A percentile compares a stretch with the other conserved stretches of the same genome.
Evolutionary conservation across 805 yeast species (phyloP).

Genomic region (Monosporozyma siamensis): DNA sequence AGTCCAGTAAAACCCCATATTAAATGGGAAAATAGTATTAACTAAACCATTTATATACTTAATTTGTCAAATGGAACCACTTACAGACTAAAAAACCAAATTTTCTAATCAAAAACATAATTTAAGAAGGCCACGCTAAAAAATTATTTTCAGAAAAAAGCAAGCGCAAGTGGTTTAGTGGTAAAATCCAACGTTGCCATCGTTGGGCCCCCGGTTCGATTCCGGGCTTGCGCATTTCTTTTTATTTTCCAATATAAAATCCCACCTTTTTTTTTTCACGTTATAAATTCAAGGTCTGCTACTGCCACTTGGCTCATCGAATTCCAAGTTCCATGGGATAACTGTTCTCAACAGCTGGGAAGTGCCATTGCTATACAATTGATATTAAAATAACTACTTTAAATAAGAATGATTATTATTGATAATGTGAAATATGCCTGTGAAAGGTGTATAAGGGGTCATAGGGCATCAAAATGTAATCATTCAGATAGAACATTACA

Average conservation of each 20-base stretch:
- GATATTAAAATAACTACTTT: background rate
- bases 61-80: too few relatives aligned
- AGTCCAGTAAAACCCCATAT: too few relatives aligned
- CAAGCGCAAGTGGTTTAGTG: constrained; percentile 1
- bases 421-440: constrained; percentile 94
- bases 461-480: constrained; percentile 83
- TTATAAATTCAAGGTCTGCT: background rate
- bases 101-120: too few relatives aligned
- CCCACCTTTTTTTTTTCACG: background rate
- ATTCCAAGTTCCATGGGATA: background rate
- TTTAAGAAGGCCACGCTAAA: too few relatives aligned
- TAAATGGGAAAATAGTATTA: too few relatives aligned
- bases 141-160: background rate
- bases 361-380: background rate
- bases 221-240: constrained; percentile 1
- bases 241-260: background rate
- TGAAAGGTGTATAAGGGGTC: constrained; percentile 91
- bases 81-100: too few relatives aligned
- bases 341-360: background rate
- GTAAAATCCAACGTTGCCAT: constrained; percentile 1
- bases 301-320: background rate
- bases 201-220: constrained; percentile 1
- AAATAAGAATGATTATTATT: constrained; percentile 60
- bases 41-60: too few relatives aligned
- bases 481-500: constrained; percentile 84